phyloP scores from a whole-genome alignment of 106 monocot genomes.

The Allium cepa region DNA sequence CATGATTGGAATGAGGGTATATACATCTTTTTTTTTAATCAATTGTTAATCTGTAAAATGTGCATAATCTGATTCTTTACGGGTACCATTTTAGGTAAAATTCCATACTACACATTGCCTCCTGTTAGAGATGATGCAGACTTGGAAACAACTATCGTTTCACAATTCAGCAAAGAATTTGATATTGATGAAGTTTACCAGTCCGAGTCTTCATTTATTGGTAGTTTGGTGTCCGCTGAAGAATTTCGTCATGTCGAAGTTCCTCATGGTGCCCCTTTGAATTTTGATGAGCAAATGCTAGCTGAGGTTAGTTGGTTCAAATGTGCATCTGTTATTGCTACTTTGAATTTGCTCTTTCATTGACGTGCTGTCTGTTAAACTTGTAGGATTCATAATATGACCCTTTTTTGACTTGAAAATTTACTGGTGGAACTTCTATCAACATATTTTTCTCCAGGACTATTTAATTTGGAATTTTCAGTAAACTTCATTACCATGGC shows the following conservation, averaged over 20 bases:
- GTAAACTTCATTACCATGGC: no score
- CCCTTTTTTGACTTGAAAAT: no score
- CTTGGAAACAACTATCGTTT: constrained; percentile 40
- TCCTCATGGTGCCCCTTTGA: constrained; percentile 46
- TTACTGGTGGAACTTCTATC: no score
- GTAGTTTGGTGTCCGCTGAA: constrained; percentile 56
- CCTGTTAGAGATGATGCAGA: constrained; percentile 39
- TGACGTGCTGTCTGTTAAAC: no score
- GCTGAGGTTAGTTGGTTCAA: constrained; percentile 35
- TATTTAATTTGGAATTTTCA: no score
- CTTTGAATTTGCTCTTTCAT: no score
- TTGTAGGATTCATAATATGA: no score
- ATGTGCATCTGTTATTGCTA: no score
- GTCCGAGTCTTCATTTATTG: constrained; percentile 64
- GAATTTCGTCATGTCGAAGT: constrained; percentile 79
- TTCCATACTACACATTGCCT: constrained; percentile 86
- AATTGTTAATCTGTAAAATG: constrained; percentile 1
- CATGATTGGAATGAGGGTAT: constrained; percentile 99
- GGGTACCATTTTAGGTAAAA: constrained; percentile 53
- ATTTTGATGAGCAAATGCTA: constrained; percentile 66
- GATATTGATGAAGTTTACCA: constrained; percentile 84
- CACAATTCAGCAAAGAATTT: constrained; percentile 85
- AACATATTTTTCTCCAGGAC: no score
- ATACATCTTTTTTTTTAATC: background rate
- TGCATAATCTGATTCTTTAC: background rate